Evolutionary conservation across 2,329 filamentous ascomycete genomes (phyloP).

Genomic region (Emmonsiellopsis sp.): DNA sequence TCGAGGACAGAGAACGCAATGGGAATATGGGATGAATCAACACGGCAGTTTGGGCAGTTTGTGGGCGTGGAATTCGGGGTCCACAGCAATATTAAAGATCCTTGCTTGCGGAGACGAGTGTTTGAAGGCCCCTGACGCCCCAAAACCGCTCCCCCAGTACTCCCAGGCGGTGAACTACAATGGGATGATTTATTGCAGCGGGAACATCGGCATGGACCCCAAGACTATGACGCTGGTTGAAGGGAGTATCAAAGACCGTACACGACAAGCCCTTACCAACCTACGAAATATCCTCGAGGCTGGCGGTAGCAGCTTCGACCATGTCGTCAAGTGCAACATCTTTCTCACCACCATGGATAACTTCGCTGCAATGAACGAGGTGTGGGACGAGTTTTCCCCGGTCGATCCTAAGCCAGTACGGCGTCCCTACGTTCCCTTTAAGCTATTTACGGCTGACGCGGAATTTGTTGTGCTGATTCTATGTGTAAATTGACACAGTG

Average conservation of each 20-base stretch:
- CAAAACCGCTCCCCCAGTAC: constrained; percentile 36
- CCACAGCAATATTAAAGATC: too few species aligned
- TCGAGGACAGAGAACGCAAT: too few species aligned
- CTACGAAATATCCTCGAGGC: constrained; percentile 50
- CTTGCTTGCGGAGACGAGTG: too few species aligned
- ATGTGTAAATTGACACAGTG: too few species aligned
- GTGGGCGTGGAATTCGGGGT: too few species aligned
- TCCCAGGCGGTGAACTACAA: constrained; percentile 53
- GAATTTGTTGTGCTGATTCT: too few species aligned
- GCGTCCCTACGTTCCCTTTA: not conserved
- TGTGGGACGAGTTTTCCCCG: constrained; percentile 58
- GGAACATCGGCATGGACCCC: constrained; percentile 49
- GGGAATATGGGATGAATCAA: too few species aligned
- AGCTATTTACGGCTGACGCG: too few species aligned
- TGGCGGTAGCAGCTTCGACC: constrained; percentile 48
- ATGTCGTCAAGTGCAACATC: constrained; percentile 58
- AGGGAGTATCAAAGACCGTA: constrained; percentile 27
- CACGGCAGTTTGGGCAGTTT: too few species aligned
- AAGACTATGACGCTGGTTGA: constrained; percentile 44
- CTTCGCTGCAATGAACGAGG: constrained; percentile 68
- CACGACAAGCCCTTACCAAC: constrained; percentile 46
- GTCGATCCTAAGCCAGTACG: constrained; percentile 8
- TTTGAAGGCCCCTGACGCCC: too few species aligned
- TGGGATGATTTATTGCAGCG: constrained; percentile 63
- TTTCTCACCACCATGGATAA: constrained; percentile 58